phyloP scores from a whole-genome alignment of 73 alveolate genomes.

The Symbiodinium natans region DNA sequence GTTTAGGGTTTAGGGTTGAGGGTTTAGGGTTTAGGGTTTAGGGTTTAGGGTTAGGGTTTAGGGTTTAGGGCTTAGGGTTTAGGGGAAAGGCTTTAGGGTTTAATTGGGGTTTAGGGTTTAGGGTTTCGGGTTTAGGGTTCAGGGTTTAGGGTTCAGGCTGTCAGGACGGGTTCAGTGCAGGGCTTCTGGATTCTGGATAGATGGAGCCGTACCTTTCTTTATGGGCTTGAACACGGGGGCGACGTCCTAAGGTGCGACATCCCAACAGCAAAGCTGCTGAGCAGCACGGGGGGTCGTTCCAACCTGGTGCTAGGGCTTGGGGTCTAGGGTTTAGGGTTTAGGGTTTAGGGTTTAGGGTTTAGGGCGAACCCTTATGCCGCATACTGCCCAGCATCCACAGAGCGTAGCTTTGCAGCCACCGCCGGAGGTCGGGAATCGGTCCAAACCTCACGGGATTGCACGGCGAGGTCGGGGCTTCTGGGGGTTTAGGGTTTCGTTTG shows the following conservation, averaged over 20 bases:
- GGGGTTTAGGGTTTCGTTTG: too few species aligned
- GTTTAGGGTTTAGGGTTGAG: too few species aligned
- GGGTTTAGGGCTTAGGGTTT: not conserved
- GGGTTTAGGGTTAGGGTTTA: not conserved
- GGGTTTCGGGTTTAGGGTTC: not conserved
- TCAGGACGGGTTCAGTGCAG: too few species aligned
- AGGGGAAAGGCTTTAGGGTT: not conserved
- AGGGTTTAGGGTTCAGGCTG: not conserved
- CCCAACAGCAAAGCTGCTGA: too few species aligned
- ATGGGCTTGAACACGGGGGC: not conserved
- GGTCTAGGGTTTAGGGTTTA: too few species aligned
- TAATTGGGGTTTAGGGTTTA: not conserved
- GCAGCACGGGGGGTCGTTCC: too few species aligned
- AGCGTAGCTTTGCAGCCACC: conserved; percentile 94
- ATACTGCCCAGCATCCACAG: conserved; percentile 52
- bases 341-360: not conserved
- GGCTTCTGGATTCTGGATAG: too few species aligned
- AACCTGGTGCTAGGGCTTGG: too few species aligned
- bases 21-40: not conserved
- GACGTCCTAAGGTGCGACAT: too few species aligned
- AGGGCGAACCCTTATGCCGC: not conserved
- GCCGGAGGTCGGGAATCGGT: conserved; percentile 82
- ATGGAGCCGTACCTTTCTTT: too few species aligned
- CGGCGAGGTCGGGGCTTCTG: too few species aligned
- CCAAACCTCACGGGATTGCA: conserved; percentile 10